These are phyloP conservation scores for Pseudogymnoascus sp. DNA, from an alignment of 2,329 filamentous ascomycete species.

Conservation along the genomic window DNA sequence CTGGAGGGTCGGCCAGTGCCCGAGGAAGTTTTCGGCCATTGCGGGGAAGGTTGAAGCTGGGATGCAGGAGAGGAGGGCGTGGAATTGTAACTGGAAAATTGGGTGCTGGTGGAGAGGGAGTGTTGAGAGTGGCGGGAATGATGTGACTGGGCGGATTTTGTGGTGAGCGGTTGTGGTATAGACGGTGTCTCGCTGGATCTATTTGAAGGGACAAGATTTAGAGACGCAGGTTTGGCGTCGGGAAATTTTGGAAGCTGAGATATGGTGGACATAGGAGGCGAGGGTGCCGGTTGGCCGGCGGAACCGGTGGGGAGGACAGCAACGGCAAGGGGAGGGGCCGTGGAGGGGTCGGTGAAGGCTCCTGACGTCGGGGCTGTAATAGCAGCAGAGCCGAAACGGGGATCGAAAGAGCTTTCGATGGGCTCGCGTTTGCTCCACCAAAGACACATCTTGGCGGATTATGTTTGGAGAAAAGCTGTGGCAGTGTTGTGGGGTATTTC, in stretches of 20 bases:
- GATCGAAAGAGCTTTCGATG: conserved; percentile 19
- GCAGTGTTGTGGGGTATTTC: not conserved
- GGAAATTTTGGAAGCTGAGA: conserved; percentile 13
- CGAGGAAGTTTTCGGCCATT: not conserved
- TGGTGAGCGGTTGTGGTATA: conserved; percentile 9
- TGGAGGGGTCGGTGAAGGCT: conserved; percentile 16
- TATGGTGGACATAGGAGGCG: conserved; percentile 1
- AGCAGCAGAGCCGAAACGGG: conserved; percentile 22
- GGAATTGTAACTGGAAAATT: conserved; percentile 5
- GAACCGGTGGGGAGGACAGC: not conserved
- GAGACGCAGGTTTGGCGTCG: conserved; percentile 2
- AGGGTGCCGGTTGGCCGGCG: not conserved
- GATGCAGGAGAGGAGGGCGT: not conserved
- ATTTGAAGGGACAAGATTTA: not conserved
- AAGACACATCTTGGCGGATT: conserved; percentile 8
- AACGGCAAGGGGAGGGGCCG: not conserved
- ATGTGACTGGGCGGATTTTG: not conserved
- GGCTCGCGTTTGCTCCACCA: conserved; percentile 15
- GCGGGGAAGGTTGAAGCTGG: not conserved
- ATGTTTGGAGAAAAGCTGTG: not conserved
- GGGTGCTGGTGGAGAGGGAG: conserved; percentile 1
- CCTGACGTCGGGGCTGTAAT: conserved; percentile 22
- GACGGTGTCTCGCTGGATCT: conserved; percentile 4
- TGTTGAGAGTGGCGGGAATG: not conserved
- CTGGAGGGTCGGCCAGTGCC: not conserved